phyloP scores from a whole-genome alignment of 768 basidiomycete genomes.

The Megacollybia marginata region DNA sequence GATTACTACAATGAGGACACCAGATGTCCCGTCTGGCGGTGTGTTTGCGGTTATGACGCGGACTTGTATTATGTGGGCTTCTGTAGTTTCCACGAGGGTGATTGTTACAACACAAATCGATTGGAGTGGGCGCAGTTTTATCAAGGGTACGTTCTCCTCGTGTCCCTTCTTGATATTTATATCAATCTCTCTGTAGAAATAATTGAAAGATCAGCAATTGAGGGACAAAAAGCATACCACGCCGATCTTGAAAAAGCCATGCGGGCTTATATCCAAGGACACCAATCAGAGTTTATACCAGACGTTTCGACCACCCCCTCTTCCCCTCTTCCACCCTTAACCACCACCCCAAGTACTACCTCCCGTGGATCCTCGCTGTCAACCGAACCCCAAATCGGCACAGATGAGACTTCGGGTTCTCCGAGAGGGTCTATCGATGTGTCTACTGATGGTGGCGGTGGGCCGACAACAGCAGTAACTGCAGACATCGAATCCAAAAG shows the following conservation, averaged over 20 bases:
- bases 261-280: constrained; percentile 82
- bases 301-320: too few relatives aligned
- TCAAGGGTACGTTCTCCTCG: constrained; percentile 56
- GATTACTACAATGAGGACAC: constrained; percentile 85
- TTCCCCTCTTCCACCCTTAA: too few relatives aligned
- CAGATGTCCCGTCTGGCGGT: constrained; percentile 90
- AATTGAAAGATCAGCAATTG: constrained; percentile 85
- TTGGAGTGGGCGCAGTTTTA: constrained; percentile 95
- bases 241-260: constrained; percentile 76
- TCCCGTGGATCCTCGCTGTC: too few relatives aligned
- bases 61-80: constrained; percentile 95
- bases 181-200: constrained; percentile 49
- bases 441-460: constrained; percentile 23
- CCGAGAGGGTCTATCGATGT: constrained; percentile 28
- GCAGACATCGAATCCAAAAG: too few relatives aligned
- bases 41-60: constrained; percentile 92
- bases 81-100: constrained; percentile 65
- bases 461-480: constrained; percentile 12
- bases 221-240: constrained; percentile 88
- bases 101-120: constrained; percentile 88
- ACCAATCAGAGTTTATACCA: constrained; percentile 84
- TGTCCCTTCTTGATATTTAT: not conserved
- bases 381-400: too few relatives aligned
- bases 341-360: too few relatives aligned
- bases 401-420: too few relatives aligned